Conservation (phyloP, 108 stramenopile species). For the Conticribra weissflogii region DNA sequence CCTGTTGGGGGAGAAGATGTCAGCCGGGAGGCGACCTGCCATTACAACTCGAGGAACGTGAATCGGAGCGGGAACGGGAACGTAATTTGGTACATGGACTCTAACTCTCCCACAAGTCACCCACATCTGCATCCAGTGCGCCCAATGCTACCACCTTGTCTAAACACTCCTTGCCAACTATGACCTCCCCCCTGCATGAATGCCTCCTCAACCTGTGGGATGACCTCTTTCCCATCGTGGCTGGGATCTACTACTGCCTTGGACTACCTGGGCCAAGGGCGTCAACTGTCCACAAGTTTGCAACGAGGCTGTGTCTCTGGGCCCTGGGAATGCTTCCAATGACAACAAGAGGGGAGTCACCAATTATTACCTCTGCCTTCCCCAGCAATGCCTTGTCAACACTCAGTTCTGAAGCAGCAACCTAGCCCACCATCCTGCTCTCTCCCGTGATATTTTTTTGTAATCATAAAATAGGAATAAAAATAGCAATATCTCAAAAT, state of each 20-base stretch:
- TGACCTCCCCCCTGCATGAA: conserved; percentile 61
- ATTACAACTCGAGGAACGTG: too few species aligned
- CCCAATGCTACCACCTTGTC: conserved; percentile 52
- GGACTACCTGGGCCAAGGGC: conserved; percentile 71
- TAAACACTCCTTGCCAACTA: conserved; percentile 35
- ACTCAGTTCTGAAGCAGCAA: conserved; percentile 59
- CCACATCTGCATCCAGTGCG: conserved; percentile 19
- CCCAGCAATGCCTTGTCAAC: conserved; percentile 69
- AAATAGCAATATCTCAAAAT: too few species aligned
- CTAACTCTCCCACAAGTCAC: too few species aligned
- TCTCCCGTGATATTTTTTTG: too few species aligned
- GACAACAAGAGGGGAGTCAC: conserved; percentile 83
- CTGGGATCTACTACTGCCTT: conserved; percentile 72
- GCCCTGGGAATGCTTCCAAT: conserved; percentile 81
- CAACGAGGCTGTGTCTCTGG: conserved; percentile 80
- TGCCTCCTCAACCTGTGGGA: conserved; percentile 87
- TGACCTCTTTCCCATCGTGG: conserved; percentile 66
- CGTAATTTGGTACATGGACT: too few species aligned
- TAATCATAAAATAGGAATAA: too few species aligned
- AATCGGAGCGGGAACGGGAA: too few species aligned
- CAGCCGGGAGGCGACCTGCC: too few species aligned
- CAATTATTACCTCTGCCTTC: conserved; percentile 76
- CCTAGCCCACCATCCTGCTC: too few species aligned
- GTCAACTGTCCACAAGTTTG: conserved; percentile 60
- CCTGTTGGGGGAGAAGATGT: too few species aligned